Evolutionary conservation across 805 yeast species (phyloP).

Genomic region (Metschnikowia henanensis): DNA sequence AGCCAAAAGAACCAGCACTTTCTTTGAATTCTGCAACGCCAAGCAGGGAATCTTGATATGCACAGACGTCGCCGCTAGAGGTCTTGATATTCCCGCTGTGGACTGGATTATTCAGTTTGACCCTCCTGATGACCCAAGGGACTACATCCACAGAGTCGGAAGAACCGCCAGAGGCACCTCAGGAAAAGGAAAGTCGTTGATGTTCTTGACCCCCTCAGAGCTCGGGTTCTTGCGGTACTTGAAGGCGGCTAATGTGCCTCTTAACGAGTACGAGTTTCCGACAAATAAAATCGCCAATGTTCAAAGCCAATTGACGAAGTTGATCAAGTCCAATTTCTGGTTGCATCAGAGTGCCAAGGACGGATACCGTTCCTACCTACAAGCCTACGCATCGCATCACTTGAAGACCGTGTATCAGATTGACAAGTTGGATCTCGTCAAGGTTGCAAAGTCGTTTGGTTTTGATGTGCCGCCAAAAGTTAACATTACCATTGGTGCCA

Average conservation of each 20-base stretch:
- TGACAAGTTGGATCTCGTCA: conserved; percentile 89
- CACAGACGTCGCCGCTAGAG: conserved; percentile 99
- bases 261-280: conserved; percentile 97
- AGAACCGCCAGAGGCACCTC: conserved; percentile 94
- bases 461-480: conserved; percentile 96
- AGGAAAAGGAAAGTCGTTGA: conserved; percentile 90
- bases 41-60: conserved; percentile 90
- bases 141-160: conserved; percentile 98
- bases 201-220: conserved; percentile 94
- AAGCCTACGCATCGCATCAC: conserved; percentile 96
- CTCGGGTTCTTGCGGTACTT: conserved; percentile 92
- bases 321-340: conserved; percentile 90
- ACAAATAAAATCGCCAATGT: conserved; percentile 92
- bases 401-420: conserved; percentile 95
- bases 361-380: conserved; percentile 94
- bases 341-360: conserved; percentile 95
- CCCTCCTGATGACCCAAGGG: conserved; percentile 99
- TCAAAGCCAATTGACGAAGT: conserved; percentile 88
- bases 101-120: conserved; percentile 99
- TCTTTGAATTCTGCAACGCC: conserved; percentile 97
- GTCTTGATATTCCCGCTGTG: conserved; percentile 96
- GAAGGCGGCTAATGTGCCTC: conserved; percentile 95
- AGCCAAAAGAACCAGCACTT: conserved; percentile 97
- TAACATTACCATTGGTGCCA: conserved; percentile 92
- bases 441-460: conserved; percentile 95